Evolutionary conservation across 169 alveolate species (phyloP).

Genomic region (Cryptosporidium ubiquitum): DNA sequence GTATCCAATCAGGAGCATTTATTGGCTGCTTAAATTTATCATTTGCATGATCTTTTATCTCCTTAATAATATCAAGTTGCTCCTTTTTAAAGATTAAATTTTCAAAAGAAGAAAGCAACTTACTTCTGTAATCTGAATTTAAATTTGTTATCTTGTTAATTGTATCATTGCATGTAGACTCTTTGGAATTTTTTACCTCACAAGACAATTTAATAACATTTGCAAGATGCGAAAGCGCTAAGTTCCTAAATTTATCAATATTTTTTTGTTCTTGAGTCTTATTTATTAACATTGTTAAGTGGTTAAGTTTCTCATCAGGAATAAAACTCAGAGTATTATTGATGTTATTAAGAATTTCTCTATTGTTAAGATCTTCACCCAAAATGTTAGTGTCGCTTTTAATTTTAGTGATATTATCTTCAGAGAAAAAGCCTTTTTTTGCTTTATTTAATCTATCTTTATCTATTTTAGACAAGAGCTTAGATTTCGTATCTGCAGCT

Average conservation of each 20-base stretch:
- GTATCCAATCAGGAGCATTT: conserved; percentile 51
- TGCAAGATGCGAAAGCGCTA: conserved; percentile 54
- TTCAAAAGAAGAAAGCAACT: conserved; percentile 38
- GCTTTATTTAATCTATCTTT: conserved; percentile 14
- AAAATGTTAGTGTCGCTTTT: not conserved
- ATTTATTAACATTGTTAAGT: conserved; percentile 6
- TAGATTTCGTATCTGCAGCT: conserved; percentile 20
- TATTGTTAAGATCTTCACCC: not conserved
- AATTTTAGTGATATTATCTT: not conserved
- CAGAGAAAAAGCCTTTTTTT: conserved; percentile 54
- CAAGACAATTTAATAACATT: conserved; percentile 1
- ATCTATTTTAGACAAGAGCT: conserved; percentile 7
- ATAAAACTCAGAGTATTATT: conserved; percentile 9
- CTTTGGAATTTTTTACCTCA: not conserved
- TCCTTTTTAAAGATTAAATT: conserved; percentile 11
- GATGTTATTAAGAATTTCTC: conserved; percentile 19
- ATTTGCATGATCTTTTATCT: conserved; percentile 16
- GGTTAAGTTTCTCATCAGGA: conserved; percentile 28
- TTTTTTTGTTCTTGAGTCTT: conserved; percentile 40
- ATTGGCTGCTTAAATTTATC: conserved; percentile 31
- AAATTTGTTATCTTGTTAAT: conserved; percentile 27
- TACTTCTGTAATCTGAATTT: not conserved
- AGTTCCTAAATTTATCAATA: conserved; percentile 16
- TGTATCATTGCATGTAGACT: not conserved
- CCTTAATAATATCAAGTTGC: conserved; percentile 19